Conservation (phyloP, 805 yeast genomes). For the Huiozyma naganishii region DNA sequence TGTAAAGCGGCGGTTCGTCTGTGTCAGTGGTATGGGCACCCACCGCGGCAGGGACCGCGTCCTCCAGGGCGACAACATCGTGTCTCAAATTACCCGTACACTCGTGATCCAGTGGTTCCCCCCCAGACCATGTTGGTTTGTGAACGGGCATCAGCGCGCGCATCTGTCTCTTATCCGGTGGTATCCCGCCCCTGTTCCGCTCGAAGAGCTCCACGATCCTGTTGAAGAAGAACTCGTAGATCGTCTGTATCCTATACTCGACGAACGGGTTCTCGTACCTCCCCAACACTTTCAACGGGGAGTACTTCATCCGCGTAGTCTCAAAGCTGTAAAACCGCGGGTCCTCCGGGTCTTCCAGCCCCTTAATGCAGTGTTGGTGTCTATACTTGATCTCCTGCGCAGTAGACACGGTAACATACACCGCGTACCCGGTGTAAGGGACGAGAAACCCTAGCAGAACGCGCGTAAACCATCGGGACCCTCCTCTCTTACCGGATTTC, state of each 20-base stretch:
- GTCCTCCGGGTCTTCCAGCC: no score
- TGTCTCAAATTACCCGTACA: background rate
- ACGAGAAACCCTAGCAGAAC: conserved; percentile 8
- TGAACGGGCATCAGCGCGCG: conserved; percentile 47
- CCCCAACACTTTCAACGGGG: conserved; percentile 51
- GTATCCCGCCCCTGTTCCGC: conserved; percentile 49
- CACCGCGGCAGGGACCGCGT: background rate
- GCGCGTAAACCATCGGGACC: background rate
- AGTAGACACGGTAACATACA: conserved; percentile 47
- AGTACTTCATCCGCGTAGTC: conserved; percentile 28
- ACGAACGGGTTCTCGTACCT: conserved; percentile 83
- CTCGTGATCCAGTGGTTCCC: conserved; percentile 1
- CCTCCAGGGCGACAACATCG: background rate
- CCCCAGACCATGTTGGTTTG: conserved; percentile 40
- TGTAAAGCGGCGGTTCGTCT: conserved; percentile 10
- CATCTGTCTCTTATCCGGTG: conserved; percentile 36
- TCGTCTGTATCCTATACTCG: conserved; percentile 83
- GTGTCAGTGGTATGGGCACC: background rate
- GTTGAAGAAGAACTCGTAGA: conserved; percentile 72
- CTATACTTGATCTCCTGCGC: conserved; percentile 42
- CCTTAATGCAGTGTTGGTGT: conserved; percentile 13
- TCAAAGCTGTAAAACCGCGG: background rate
- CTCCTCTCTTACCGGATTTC: background rate
- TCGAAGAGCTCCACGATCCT: conserved; percentile 64
- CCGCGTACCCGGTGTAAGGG: conserved; percentile 56